These are phyloP conservation scores for Hordeum vulgare DNA, from an alignment of 176 grass and related monocot species.

Conservation along the genomic window MorexV3_pseudomolecules_assembly NC_058522.1:527565121-527565620, in stretches of 20 bases:
- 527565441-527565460: conserved; percentile 89
- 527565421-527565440: conserved; percentile 65
- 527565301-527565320: conserved; percentile 31
- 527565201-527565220: conserved; percentile 46
- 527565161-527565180: conserved; percentile 58
- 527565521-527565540: conserved; percentile 74
- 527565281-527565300: conserved; percentile 54
- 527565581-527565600: conserved; percentile 62
- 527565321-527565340: conserved; percentile 60
- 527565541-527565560: conserved; percentile 64
- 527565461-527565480: conserved; percentile 79
- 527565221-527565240: conserved; percentile 58
- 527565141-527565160: conserved; percentile 73
- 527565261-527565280: conserved; percentile 84
- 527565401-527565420: conserved; percentile 72
- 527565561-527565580: conserved; percentile 76
- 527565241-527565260: conserved; percentile 70
- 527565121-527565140: conserved; percentile 43
- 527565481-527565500: conserved; percentile 67
- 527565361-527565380: conserved; percentile 45
- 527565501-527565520: conserved; percentile 53
- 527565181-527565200: conserved; percentile 76
- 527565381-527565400: conserved; percentile 45
- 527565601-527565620: conserved; percentile 51
- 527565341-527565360: conserved; percentile 83